Evolutionary conservation across 345 rosid genomes (phyloP).

Genomic region (Eucalyptus polybractea): DNA sequence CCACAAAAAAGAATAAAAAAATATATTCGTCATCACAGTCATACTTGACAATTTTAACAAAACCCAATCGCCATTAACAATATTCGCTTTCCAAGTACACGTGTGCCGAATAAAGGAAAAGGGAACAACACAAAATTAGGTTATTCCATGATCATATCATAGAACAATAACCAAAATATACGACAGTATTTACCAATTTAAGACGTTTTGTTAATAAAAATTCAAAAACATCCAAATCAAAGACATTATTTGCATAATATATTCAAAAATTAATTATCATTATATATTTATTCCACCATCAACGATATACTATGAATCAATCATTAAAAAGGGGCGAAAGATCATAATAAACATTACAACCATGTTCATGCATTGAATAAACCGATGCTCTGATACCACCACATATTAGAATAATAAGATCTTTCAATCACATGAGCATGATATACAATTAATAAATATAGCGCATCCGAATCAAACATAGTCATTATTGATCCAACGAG

Average conservation of each 20-base stretch:
- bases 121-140: neutral
- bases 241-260: neutral
- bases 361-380: neutral
- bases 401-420: neutral
- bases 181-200: accelerated
- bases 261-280: neutral
- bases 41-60: neutral
- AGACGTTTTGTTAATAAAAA: neutral
- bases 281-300: neutral
- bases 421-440: neutral
- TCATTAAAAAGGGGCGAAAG: too few relatives aligned
- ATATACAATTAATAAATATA: neutral
- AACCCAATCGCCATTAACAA: neutral
- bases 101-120: neutral
- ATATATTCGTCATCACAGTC: neutral
- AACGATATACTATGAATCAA: neutral
- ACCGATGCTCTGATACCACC: neutral
- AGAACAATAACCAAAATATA: neutral
- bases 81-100: neutral
- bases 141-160: neutral
- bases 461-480: neutral
- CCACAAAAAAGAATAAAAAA: too few relatives aligned
- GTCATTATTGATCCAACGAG: neutral
- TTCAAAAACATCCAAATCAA: neutral
- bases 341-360: neutral